A percentile compares a stretch with the other conserved stretches of the same genome.
Conservation (phyloP, 108 stramenopile genomes). For the Pseudonitzschia pungens region DNA sequence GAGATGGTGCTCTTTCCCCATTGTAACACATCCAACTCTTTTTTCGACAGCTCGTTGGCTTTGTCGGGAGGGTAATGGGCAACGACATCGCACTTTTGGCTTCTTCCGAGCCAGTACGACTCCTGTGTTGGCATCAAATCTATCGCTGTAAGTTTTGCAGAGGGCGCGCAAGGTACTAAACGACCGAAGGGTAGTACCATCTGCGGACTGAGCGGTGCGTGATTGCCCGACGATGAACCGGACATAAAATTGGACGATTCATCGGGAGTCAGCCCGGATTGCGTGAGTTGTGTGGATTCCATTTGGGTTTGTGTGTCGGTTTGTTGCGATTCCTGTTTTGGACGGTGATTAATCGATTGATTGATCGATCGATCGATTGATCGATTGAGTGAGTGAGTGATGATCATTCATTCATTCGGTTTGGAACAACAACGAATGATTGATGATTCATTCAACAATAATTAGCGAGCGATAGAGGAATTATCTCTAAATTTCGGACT, state of each 20-base stretch:
- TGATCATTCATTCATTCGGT: not conserved
- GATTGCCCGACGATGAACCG: conserved; percentile 9
- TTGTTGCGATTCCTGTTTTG: conserved; percentile 27
- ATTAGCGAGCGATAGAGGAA: too few species aligned
- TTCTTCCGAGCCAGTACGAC: conserved; percentile 29
- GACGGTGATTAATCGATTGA: too few species aligned
- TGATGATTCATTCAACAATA: too few species aligned
- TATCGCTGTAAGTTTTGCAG: conserved; percentile 7
- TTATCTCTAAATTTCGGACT: too few species aligned
- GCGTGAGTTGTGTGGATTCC: conserved; percentile 43
- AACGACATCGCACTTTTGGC: conserved; percentile 48
- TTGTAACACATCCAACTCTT: conserved; percentile 31
- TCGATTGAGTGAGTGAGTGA: too few species aligned
- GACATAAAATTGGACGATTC: conserved; percentile 20
- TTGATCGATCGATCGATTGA: too few species aligned
- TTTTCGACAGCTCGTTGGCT: conserved; percentile 20
- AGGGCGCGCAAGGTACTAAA: conserved; percentile 45
- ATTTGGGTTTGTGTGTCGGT: conserved; percentile 34
- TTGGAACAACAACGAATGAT: too few species aligned
- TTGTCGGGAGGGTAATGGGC: conserved; percentile 9
- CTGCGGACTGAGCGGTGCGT: conserved; percentile 49
- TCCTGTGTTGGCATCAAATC: conserved; percentile 26
- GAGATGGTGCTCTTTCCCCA: conserved; percentile 73
- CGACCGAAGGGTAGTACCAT: conserved; percentile 61
- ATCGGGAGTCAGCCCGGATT: conserved; percentile 19